Percentiles rank a stretch among this genome's conserved stretches.
These are phyloP conservation scores for Oldenlandia corymbosa DNA, from an alignment of 257 asterid genomes.

Conservation along the genomic window DNA sequence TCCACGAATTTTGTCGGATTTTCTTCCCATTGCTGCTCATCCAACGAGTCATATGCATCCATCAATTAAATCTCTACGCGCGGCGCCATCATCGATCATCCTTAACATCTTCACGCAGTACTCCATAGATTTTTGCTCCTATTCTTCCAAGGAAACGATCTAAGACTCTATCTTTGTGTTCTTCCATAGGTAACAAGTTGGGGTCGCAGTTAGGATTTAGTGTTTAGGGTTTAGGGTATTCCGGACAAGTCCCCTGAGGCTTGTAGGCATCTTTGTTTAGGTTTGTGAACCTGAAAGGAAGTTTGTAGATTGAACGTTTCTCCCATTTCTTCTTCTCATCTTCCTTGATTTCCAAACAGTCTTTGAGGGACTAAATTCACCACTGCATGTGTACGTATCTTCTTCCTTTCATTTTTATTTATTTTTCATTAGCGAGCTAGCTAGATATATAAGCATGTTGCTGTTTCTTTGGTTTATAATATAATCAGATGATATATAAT, in stretches of 20 bases:
- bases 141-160: slow-evolving; percentile 24
- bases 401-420: too few species aligned
- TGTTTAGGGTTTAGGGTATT: slow-evolving; percentile 39
- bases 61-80: slow-evolving; percentile 26
- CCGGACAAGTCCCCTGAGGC: too few species aligned
- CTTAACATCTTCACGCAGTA: slow-evolving; percentile 17
- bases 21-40: neutral
- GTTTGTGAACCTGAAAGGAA: slow-evolving; percentile 28
- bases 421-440: too few species aligned
- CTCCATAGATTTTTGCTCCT: slow-evolving; percentile 15
- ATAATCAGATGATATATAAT: too few species aligned
- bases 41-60: slow-evolving; percentile 34
- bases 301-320: slow-evolving; percentile 33
- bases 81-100: too few species aligned
- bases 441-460: too few species aligned
- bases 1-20: neutral
- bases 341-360: neutral
- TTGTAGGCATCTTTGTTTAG: slow-evolving; percentile 27
- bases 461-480: too few species aligned
- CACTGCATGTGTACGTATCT: too few species aligned
- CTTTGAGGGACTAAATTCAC: too few species aligned
- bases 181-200: slow-evolving; percentile 35
- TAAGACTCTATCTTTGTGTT: slow-evolving; percentile 25
- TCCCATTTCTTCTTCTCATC: slow-evolving; percentile 23
- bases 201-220: slow-evolving; percentile 33